These are phyloP conservation scores for Russula brevipes DNA, from an alignment of 768 basidiomycete genomes.

Conservation along the genomic window DNA sequence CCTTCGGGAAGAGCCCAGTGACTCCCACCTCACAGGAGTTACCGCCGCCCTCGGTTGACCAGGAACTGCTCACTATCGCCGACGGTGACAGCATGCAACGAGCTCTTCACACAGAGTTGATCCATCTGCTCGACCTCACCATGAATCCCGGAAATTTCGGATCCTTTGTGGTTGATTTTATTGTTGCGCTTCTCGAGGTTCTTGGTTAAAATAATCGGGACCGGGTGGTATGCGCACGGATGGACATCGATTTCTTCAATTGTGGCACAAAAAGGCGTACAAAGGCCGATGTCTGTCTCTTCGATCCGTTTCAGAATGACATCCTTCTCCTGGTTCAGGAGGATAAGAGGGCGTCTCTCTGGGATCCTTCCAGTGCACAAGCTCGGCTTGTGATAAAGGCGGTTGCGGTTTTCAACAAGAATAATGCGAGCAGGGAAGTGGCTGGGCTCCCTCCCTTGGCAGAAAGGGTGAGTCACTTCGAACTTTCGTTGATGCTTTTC, in stretches of 20 bases:
- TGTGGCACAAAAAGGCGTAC: not conserved
- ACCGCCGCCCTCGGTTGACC: too few species aligned
- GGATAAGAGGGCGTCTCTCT: not conserved
- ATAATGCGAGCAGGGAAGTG: not conserved
- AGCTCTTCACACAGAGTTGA: too few species aligned
- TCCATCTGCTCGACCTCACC: too few species aligned
- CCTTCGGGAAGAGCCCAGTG: too few species aligned
- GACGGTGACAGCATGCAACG: too few species aligned
- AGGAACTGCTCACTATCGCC: too few species aligned
- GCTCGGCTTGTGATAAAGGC: constrained; percentile 1
- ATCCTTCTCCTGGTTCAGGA: constrained; percentile 18
- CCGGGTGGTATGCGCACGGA: too few species aligned
- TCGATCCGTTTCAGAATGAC: not conserved
- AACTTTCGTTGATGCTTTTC: not conserved
- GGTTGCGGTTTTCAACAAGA: not conserved
- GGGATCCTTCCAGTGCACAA: not conserved
- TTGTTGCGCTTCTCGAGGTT: too few species aligned
- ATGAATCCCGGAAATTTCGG: too few species aligned
- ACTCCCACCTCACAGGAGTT: too few species aligned
- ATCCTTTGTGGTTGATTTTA: too few species aligned
- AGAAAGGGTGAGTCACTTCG: not conserved
- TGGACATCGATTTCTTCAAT: not conserved
- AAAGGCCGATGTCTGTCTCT: not conserved
- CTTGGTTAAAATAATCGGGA: too few species aligned
- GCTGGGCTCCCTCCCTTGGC: not conserved